Percentiles rank a stretch among this genome's conserved stretches.
phyloP scores from a whole-genome alignment of 306 rosid species.

The Vigna angularis region DNA sequence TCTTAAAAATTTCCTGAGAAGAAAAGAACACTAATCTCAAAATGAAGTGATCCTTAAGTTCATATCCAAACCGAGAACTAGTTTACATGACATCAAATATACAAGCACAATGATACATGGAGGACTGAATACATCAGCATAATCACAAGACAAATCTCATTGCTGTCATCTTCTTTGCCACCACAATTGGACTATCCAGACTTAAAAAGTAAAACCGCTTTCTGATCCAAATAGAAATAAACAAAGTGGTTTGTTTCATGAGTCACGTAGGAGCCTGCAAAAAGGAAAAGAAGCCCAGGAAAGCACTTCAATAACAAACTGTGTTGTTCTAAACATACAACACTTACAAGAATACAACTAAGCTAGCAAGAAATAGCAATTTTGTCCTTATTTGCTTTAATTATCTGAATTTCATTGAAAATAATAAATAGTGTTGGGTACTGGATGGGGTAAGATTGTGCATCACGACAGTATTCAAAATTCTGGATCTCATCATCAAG shows the following conservation, averaged over 20 bases:
- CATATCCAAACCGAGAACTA: slow-evolving; percentile 45
- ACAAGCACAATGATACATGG: slow-evolving; percentile 67
- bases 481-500: not conserved
- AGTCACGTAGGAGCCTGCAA: slow-evolving; percentile 89
- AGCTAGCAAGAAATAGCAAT: slow-evolving; percentile 6
- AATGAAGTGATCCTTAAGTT: slow-evolving; percentile 27
- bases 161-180: slow-evolving; percentile 36
- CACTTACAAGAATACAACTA: not conserved
- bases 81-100: slow-evolving; percentile 54
- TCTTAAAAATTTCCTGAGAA: not conserved
- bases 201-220: slow-evolving; percentile 87
- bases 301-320: slow-evolving; percentile 20
- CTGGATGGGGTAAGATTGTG: not conserved
- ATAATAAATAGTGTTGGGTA: slow-evolving; percentile 2
- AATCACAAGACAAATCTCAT: slow-evolving; percentile 48
- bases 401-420: not conserved
- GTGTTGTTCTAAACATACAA: not conserved
- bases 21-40: not conserved
- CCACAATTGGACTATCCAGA: slow-evolving; percentile 64
- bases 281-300: slow-evolving; percentile 30
- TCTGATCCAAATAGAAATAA: slow-evolving; percentile 93
- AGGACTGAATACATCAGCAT: slow-evolving; percentile 47
- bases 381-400: slow-evolving; percentile 27
- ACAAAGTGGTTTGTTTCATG: slow-evolving; percentile 94
- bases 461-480: not conserved